A percentile compares a stretch with the other conserved stretches of the same genome.
These are phyloP conservation scores for Blattamonas nauphoetae DNA, from an alignment of 78 protist genomes.

Conservation along the genomic window DNA sequence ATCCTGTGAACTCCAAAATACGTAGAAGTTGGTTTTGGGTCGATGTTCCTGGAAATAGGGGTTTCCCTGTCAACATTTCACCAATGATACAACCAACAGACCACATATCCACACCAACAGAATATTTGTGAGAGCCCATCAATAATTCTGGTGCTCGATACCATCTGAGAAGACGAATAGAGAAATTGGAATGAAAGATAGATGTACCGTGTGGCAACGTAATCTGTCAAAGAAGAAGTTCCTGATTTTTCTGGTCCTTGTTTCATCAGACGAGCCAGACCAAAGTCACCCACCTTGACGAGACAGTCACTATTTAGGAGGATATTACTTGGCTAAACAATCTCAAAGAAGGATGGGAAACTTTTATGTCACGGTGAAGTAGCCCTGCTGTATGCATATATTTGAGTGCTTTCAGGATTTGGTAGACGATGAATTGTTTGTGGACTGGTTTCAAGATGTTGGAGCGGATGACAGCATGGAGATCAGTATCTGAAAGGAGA, in stretches of 20 bases:
- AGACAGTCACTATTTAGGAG: constrained; percentile 36
- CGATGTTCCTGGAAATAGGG: constrained; percentile 84
- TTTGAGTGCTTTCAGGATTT: constrained; percentile 29
- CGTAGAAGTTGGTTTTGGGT: constrained; percentile 91
- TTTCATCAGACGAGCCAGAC: constrained; percentile 25
- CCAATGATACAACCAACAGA: constrained; percentile 38
- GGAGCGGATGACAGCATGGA: constrained; percentile 20
- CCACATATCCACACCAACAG: constrained; percentile 38
- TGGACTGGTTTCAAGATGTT: constrained; percentile 28
- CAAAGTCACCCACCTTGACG: constrained; percentile 36
- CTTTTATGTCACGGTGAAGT: constrained; percentile 47
- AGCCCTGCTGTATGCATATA: constrained; percentile 37
- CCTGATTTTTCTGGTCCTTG: constrained; percentile 7
- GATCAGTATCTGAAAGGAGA: constrained; percentile 47
- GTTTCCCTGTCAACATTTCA: constrained; percentile 66
- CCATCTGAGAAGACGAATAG: not conserved
- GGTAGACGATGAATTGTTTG: constrained; percentile 36
- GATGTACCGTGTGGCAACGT: constrained; percentile 8
- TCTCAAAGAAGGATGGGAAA: not conserved
- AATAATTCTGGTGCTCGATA: constrained; percentile 38
- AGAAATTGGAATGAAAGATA: not conserved
- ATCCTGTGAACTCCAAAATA: constrained; percentile 64
- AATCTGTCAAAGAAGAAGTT: not conserved
- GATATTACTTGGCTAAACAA: constrained; percentile 45
- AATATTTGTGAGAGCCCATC: constrained; percentile 10